Base-by-base conservation (phyloP, 2,329 filamentous ascomycete genomes). In the Ophiostoma tasmaniense region DNA sequence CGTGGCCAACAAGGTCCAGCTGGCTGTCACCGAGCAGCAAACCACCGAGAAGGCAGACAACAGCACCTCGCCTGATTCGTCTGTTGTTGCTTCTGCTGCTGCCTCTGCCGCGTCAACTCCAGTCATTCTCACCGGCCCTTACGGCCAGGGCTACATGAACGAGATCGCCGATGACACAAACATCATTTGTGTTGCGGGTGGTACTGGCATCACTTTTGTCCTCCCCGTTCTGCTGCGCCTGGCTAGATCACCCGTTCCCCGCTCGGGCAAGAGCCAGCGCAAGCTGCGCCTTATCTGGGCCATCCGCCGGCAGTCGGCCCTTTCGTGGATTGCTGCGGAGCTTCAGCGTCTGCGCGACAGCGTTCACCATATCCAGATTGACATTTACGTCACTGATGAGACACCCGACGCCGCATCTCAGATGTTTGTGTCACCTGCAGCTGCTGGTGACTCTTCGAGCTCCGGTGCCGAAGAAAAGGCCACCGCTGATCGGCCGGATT, bases 201-300 rank as follows among this genome's bases (percentile, higher is more conserved):
- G 64, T 14, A 65, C 64, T 37, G 64, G 64, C 37, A 45, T 88
- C 42, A 84, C 85, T 0, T 86, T 85, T 73, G 81, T 85, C 0
- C 78, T 87, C 0, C 85, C 85, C 0, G 76, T 84, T 0, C 77
- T 86, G 0, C 75, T 86, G 22, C 75, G 74, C 64, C 73, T 80
- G 11, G 72, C 78, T 20, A 71, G 76, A 68, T 20, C 75, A 76
- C 14, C 71, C 71, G 25, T 72, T 55, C 33, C 71, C 69, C 17
- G 76, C 25, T 14, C 55, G 1, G 25, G 55, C 25, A 61, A 28
- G 55, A 61, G 76, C 33, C 77, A 81, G 68, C 78, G 82, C 67
- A 81, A 79, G 70, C 75, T 90, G 1, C 84, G 88, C 73, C 82
- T 91, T n/a, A 79, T 90, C 69, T 91, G 89, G 89, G 83, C 85